Base-by-base conservation (phyloP, 1,139 yeast species). In the Chernovozyma sophiae-reginae region DNA sequence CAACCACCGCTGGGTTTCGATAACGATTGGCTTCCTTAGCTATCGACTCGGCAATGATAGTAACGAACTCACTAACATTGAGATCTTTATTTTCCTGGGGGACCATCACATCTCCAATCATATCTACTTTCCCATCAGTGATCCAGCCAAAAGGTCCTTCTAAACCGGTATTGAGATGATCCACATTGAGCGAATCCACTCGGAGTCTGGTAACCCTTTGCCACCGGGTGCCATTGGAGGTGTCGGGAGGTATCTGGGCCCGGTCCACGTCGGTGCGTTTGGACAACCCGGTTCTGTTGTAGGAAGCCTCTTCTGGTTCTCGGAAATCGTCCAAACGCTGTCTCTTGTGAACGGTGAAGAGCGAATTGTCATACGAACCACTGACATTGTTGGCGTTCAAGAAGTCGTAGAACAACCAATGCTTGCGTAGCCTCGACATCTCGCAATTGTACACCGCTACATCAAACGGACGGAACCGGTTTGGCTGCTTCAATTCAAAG, bases 71-170 rank as follows among this genome's bases (percentile, higher is more conserved):
- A 3, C 58, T 47, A 36, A 72, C 58, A 38, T 68, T 67, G 24
- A 72, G 51, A 33, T 62, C 66, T 33, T 72, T 69, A 30, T 68
- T 71, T 41, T 79, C 83, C 32, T 74, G 74, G 0, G 96, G 95
- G 1, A 86, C 79, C 74, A 81, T 78, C 10, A 90, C 78, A 55
- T 92, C 97, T 7, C 96, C 97, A 45, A 86, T 65, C 81, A 92
- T 83, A 58, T 92, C 97, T 16, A 90, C 97, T 40, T 79, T 79
- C 6, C 98, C 98, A 43, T 76, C 74, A 7, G 87, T 81, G 39
- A 92, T 90, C 98, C 98, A 92, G 2, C 97, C 97, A 60, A 92
- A 86, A 4, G 97, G 96, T 0, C 98, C 98, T 37, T 81, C 82
- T 36, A 86, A 72, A 0, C 97, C 97, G 1, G 86, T 75, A 53